These are phyloP conservation scores for Coniochaeta hoffmannii DNA, from an alignment of 2,329 filamentous ascomycete species.

Conservation along the genomic window DNA sequence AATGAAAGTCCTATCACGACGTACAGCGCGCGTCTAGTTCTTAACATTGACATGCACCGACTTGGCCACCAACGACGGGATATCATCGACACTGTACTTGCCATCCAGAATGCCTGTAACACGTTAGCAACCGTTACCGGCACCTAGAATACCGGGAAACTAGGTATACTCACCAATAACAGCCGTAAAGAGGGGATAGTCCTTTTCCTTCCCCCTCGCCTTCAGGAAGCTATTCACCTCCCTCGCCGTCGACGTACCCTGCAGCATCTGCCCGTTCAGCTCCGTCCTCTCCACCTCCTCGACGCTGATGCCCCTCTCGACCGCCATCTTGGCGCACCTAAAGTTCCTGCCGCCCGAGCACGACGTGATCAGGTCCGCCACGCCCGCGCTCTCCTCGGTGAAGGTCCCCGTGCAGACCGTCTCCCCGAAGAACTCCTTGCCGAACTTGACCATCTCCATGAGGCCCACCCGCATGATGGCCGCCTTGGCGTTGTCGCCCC, in stretches of 20 bases:
- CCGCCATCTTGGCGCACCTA: slow-evolving; percentile 81
- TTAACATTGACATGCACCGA: slow-evolving; percentile 8
- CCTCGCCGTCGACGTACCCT: slow-evolving; percentile 84
- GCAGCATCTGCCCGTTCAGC: slow-evolving; percentile 93
- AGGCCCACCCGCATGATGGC: slow-evolving; percentile 95
- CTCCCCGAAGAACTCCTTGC: slow-evolving; percentile 83
- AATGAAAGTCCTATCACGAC: background rate
- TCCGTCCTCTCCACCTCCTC: slow-evolving; percentile 83
- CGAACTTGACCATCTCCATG: slow-evolving; percentile 94
- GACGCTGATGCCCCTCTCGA: slow-evolving; percentile 71
- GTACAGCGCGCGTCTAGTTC: background rate
- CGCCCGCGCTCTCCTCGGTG: slow-evolving; percentile 92
- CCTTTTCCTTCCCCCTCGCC: slow-evolving; percentile 65
- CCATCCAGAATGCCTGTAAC: slow-evolving; percentile 61
- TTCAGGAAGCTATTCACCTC: slow-evolving; percentile 89
- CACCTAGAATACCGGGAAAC: background rate
- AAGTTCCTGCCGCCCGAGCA: slow-evolving; percentile 92
- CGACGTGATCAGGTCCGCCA: slow-evolving; percentile 91
- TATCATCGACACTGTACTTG: slow-evolving; percentile 69
- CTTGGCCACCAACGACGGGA: slow-evolving; percentile 56
- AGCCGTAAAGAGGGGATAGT: slow-evolving; percentile 89
- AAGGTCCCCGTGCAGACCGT: slow-evolving; percentile 79
- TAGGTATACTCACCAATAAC: slow-evolving; percentile 48
- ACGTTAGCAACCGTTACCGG: background rate
- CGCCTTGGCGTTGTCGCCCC: slow-evolving; percentile 99